Conservation (phyloP, 148 eudicot species). For the Rhododendron ovatum region DNA sequence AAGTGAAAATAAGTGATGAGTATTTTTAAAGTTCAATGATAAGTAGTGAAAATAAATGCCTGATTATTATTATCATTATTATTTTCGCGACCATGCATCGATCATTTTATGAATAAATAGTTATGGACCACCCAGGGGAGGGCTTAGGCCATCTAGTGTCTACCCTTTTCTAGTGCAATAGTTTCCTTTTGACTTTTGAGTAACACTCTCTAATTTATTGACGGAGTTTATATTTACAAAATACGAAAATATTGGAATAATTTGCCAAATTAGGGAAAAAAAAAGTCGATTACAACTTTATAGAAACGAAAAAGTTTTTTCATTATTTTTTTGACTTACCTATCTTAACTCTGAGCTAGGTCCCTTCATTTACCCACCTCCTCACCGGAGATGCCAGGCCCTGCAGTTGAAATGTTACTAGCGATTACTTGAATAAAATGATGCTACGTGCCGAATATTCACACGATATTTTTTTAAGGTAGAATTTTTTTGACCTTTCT, state of each 20-base stretch:
- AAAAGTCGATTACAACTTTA: too few relatives aligned
- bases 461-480: not conserved
- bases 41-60: not conserved
- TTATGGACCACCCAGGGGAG: not conserved
- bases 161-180: not conserved
- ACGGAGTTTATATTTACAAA: not conserved
- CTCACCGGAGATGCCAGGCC: not conserved
- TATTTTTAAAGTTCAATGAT: too few relatives aligned
- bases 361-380: not conserved
- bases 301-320: too few relatives aligned
- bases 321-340: not conserved
- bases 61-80: not conserved
- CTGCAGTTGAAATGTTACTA: not conserved
- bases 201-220: not conserved
- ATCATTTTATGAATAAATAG: not conserved
- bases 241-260: too few relatives aligned
- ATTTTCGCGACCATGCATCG: not conserved
- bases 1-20: too few relatives aligned
- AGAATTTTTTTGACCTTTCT: not conserved
- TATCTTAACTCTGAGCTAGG: too few relatives aligned
- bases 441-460: not conserved
- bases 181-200: not conserved
- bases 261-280: too few relatives aligned
- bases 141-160: not conserved
- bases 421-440: not conserved